These are phyloP conservation scores for Helianthus tuberosus DNA, from an alignment of 129 eudicot species.

Conservation along the genomic window DNA sequence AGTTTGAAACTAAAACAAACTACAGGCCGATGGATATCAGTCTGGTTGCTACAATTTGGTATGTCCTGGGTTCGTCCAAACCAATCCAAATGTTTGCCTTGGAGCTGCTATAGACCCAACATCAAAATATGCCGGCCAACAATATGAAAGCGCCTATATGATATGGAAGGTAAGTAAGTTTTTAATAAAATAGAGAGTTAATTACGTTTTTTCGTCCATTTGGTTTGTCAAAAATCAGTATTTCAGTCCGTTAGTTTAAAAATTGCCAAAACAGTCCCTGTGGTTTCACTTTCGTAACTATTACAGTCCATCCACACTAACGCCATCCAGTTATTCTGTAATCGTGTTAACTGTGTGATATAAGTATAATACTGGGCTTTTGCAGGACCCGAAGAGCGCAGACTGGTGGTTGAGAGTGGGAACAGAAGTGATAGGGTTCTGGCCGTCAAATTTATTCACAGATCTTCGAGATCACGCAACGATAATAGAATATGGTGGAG, in stretches of 20 bases:
- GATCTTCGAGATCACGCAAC: conserved; percentile 62
- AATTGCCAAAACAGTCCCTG: too few species aligned
- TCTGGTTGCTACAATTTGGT: conserved; percentile 87
- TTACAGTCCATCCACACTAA: too few species aligned
- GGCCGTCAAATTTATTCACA: conserved; percentile 75
- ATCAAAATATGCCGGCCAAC: conserved; percentile 67
- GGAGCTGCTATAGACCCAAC: conserved; percentile 79
- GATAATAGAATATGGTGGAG: conserved; percentile 78
- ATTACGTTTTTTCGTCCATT: too few species aligned
- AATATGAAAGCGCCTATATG: conserved; percentile 57
- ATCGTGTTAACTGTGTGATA: too few species aligned
- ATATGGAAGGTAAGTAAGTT: conserved; percentile 72
- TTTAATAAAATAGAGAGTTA: not conserved
- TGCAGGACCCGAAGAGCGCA: conserved; percentile 71
- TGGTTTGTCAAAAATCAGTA: too few species aligned
- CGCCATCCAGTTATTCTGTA: too few species aligned
- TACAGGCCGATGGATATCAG: conserved; percentile 74
- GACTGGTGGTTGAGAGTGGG: conserved; percentile 93
- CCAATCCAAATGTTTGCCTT: conserved; percentile 55
- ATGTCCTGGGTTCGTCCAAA: conserved; percentile 89
- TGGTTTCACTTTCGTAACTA: too few species aligned
- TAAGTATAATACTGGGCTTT: too few species aligned
- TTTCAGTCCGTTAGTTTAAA: too few species aligned
- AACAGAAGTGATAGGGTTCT: conserved; percentile 71
- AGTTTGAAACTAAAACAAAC: not conserved